phyloP scores from a whole-genome alignment of 2,329 filamentous ascomycete genomes.

The Ophiobolus disseminans region DNA sequence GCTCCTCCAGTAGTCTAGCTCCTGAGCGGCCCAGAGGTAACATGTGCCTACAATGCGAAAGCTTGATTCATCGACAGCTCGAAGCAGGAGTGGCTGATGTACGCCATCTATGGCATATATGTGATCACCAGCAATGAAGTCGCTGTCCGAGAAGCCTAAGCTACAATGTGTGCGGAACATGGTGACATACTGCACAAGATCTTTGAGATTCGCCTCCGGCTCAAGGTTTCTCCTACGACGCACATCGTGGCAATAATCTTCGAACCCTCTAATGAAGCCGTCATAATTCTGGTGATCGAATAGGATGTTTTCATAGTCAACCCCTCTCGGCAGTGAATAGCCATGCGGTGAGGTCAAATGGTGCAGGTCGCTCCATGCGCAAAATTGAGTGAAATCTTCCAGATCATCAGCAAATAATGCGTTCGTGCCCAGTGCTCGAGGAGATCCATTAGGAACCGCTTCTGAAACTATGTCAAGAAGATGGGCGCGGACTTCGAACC shows the following conservation, averaged over 20 bases:
- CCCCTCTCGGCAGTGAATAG: too few species aligned
- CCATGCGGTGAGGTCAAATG: too few species aligned
- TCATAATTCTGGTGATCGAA: too few species aligned
- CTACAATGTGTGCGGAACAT: slow-evolving; percentile 1
- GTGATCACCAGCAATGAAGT: background rate
- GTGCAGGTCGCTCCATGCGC: too few species aligned
- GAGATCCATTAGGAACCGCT: too few species aligned
- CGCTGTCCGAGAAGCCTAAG: background rate
- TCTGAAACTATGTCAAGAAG: background rate
- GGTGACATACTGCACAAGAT: too few species aligned
- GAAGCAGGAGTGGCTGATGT: background rate
- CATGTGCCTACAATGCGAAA: background rate
- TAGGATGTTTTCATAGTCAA: too few species aligned
- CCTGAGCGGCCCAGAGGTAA: background rate
- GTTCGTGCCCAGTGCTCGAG: background rate
- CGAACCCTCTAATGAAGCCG: too few species aligned
- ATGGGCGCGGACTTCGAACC: background rate
- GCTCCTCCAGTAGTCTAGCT: background rate
- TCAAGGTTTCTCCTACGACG: too few species aligned
- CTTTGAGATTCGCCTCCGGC: too few species aligned
- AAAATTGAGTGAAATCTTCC: background rate
- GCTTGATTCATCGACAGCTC: background rate
- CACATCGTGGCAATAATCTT: too few species aligned
- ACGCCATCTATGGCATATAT: background rate
- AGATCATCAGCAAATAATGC: background rate